phyloP scores from a whole-genome alignment of 2,329 filamentous ascomycete species.

The Zymoseptoria brevis region DNA sequence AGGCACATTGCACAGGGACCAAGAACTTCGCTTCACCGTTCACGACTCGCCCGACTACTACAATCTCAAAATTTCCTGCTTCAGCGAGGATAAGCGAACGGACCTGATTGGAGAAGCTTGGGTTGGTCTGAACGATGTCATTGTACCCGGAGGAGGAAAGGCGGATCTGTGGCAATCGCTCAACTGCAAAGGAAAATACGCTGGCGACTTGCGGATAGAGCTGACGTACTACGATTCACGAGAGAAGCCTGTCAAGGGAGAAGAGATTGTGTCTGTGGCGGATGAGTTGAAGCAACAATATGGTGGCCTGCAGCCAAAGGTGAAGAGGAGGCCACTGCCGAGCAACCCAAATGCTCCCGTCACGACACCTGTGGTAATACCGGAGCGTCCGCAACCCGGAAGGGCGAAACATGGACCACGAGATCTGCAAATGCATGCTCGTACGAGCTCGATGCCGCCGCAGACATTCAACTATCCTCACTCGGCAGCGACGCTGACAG shows the following conservation, averaged over 20 bases:
- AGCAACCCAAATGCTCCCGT: constrained; percentile 55
- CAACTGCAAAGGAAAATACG: constrained; percentile 86
- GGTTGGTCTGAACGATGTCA: constrained; percentile 72
- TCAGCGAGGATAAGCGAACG: constrained; percentile 97
- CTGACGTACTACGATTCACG: constrained; percentile 92
- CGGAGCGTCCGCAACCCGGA: constrained; percentile 19
- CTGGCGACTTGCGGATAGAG: constrained; percentile 88
- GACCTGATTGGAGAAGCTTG: constrained; percentile 93
- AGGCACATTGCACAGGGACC: constrained; percentile 60
- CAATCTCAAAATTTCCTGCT: constrained; percentile 88
- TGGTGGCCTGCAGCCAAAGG: constrained; percentile 25
- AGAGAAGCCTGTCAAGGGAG: constrained; percentile 66
- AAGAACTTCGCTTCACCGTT: constrained; percentile 90
- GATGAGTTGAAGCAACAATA: constrained; percentile 23
- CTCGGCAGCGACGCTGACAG: constrained; percentile 15
- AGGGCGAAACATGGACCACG: constrained; percentile 28
- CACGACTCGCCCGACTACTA: constrained; percentile 96
- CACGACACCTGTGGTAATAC: constrained; percentile 21
- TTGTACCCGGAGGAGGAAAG: constrained; percentile 83
- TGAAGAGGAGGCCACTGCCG: constrained; percentile 79
- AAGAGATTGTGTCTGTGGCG: constrained; percentile 35
- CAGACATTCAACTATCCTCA: constrained; percentile 21
- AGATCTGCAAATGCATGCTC: constrained; percentile 19
- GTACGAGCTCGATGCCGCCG: constrained; percentile 22
- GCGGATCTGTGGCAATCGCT: constrained; percentile 87